Conservation (phyloP, 73 alveolate species). For the Tetrahymena borealis region DNA sequence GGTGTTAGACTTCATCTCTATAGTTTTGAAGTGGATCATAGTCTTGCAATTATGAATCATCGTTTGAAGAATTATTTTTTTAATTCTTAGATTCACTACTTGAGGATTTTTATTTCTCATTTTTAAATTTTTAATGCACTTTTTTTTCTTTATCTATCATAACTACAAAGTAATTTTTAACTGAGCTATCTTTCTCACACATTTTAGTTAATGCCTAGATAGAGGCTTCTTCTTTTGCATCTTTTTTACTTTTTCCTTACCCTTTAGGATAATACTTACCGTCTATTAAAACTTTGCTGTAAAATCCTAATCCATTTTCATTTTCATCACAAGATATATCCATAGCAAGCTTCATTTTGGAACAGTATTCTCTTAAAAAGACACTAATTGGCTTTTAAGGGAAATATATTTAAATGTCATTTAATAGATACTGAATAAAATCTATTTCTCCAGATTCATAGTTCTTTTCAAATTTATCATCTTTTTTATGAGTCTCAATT, state of each 20-base stretch:
- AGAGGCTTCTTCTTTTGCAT: neutral
- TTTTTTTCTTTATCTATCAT: neutral
- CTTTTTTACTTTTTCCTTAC: neutral
- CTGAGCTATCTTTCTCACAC: neutral
- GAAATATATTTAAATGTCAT: neutral
- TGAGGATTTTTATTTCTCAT: neutral
- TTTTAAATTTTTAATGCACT: neutral
- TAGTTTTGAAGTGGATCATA: neutral
- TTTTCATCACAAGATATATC: neutral
- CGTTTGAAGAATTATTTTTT: neutral
- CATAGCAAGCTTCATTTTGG: neutral
- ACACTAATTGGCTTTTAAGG: neutral
- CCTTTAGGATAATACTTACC: neutral
- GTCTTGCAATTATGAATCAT: neutral
- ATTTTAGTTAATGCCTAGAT: neutral
- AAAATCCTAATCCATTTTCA: neutral
- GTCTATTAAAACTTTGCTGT: neutral
- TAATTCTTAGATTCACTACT: neutral
- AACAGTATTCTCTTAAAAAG: neutral
- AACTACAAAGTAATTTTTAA: neutral
- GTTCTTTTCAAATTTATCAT: neutral
- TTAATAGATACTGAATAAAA: neutral
- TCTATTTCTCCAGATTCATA: neutral
- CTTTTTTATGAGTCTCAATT: neutral
- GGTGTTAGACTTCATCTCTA: neutral